phyloP scores from a whole-genome alignment of 2,329 filamentous ascomycete genomes.

The Pseudogymnoascus sp. region DNA sequence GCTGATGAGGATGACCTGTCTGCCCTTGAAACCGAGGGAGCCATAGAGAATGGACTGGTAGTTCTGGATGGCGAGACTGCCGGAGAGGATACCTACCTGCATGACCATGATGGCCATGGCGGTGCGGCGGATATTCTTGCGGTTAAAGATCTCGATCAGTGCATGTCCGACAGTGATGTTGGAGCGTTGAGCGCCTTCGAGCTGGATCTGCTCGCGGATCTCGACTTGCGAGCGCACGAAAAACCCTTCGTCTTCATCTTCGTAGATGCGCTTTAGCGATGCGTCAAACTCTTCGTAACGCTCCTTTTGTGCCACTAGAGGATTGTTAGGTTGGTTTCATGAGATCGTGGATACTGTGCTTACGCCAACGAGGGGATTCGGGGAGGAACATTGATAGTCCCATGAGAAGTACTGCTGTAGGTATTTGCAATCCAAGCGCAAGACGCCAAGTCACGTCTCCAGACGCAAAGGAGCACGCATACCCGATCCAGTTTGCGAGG shows the following conservation, averaged over 20 bases:
- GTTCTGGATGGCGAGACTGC: slow-evolving; percentile 27
- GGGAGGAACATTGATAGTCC: slow-evolving; percentile 11
- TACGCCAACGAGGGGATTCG: slow-evolving; percentile 16
- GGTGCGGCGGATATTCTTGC: slow-evolving; percentile 24
- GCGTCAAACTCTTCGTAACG: slow-evolving; percentile 22
- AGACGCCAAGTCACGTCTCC: slow-evolving; percentile 21
- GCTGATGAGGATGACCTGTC: slow-evolving; percentile 38
- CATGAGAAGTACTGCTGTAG: slow-evolving; percentile 18
- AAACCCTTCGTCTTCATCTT: slow-evolving; percentile 19
- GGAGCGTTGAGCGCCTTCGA: slow-evolving; percentile 14
- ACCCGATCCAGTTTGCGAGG: slow-evolving; percentile 20
- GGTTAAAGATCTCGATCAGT: slow-evolving; percentile 23
- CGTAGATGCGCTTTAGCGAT: slow-evolving; percentile 21
- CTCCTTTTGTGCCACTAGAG: slow-evolving; percentile 17
- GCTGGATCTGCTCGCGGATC: slow-evolving; percentile 22
- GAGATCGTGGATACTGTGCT: not conserved
- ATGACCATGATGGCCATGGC: slow-evolving; percentile 25
- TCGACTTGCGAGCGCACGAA: slow-evolving; percentile 19
- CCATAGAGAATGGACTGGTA: slow-evolving; percentile 31
- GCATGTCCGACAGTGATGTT: slow-evolving; percentile 1
- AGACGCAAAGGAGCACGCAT: slow-evolving; percentile 16
- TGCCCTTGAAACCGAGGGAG: slow-evolving; percentile 39
- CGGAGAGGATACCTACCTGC: slow-evolving; percentile 27
- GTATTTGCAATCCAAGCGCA: slow-evolving; percentile 21
- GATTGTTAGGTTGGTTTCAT: not conserved